phyloP scores from a whole-genome alignment of 148 eudicot species.

The Cornus florida region DNA sequence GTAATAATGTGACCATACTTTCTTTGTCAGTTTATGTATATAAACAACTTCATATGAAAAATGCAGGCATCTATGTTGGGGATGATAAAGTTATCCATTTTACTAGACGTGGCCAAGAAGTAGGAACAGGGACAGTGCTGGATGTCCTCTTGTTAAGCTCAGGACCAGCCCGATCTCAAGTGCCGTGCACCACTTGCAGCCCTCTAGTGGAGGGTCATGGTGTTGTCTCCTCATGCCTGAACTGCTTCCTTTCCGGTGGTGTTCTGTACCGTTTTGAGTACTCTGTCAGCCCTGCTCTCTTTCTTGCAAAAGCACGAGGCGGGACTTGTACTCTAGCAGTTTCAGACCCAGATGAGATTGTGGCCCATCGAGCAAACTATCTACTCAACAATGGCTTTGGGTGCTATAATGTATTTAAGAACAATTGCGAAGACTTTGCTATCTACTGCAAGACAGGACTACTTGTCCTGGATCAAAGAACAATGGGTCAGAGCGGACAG shows the following conservation, averaged over 20 bases:
- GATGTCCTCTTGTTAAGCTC: conserved; percentile 77
- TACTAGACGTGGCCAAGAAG: conserved; percentile 88
- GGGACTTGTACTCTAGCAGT: conserved; percentile 82
- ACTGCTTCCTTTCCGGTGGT: conserved; percentile 79
- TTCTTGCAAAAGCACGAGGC: conserved; percentile 75
- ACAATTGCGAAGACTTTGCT: conserved; percentile 80
- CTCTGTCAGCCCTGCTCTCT: conserved; percentile 54
- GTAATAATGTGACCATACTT: neutral
- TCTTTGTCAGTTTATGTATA: neutral
- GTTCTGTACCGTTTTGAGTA: conserved; percentile 73
- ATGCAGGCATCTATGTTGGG: conserved; percentile 68
- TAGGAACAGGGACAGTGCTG: conserved; percentile 77
- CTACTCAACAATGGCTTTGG: conserved; percentile 72
- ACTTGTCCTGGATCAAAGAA: conserved; percentile 49
- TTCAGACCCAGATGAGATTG: conserved; percentile 51
- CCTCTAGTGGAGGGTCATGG: conserved; percentile 59
- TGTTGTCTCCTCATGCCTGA: conserved; percentile 65
- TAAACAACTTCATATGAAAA: neutral
- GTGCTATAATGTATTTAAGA: conserved; percentile 67
- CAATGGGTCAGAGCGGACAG: conserved; percentile 75
- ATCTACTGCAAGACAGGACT: conserved; percentile 86
- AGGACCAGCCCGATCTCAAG: conserved; percentile 46
- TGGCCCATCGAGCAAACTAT: conserved; percentile 63
- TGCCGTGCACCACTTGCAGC: conserved; percentile 66
- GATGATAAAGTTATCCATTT: conserved; percentile 79